Percentiles rank a stretch among this genome's conserved stretches.
phyloP scores from a whole-genome alignment of 192 early-diverging fungal species.

The Mortierella claussenii region DNA sequence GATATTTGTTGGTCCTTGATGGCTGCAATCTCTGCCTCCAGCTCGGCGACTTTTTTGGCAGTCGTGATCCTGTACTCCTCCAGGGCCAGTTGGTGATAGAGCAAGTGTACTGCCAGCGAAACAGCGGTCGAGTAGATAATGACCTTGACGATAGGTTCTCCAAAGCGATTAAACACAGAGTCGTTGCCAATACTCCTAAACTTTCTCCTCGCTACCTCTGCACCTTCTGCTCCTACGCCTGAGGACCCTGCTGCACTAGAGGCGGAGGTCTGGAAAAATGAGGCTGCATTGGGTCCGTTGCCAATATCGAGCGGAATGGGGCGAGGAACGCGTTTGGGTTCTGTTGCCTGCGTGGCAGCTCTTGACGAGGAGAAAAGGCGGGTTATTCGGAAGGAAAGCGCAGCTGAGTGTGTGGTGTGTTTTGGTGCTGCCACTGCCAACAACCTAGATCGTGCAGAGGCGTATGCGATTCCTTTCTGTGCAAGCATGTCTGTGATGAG shows the following conservation, averaged over 20 bases:
- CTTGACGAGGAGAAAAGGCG: constrained; percentile 7
- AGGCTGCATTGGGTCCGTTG: constrained; percentile 10
- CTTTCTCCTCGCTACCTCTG: not conserved
- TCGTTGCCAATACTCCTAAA: constrained; percentile 6
- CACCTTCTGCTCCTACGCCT: not conserved
- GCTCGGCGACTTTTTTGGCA: constrained; percentile 20
- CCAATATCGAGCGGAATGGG: constrained; percentile 52
- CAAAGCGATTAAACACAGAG: constrained; percentile 23
- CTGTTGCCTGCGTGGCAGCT: not conserved
- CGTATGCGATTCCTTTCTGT: constrained; percentile 17
- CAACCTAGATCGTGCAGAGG: too few relatives aligned
- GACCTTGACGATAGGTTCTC: constrained; percentile 28
- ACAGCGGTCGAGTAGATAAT: constrained; percentile 32
- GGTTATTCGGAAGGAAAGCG: constrained; percentile 6
- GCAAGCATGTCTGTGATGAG: constrained; percentile 16
- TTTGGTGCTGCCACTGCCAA: too few relatives aligned
- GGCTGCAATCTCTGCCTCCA: constrained; percentile 30
- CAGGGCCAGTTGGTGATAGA: constrained; percentile 28
- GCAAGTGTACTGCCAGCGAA: constrained; percentile 14
- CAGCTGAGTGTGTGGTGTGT: too few relatives aligned
- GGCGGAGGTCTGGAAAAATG: not conserved
- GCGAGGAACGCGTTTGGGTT: constrained; percentile 17
- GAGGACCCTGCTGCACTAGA: not conserved
- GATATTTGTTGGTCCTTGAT: constrained; percentile 7
- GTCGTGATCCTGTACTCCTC: constrained; percentile 39